phyloP scores from a whole-genome alignment of 2,329 filamentous ascomycete species.

The Cryphonectria radicalis region DNA sequence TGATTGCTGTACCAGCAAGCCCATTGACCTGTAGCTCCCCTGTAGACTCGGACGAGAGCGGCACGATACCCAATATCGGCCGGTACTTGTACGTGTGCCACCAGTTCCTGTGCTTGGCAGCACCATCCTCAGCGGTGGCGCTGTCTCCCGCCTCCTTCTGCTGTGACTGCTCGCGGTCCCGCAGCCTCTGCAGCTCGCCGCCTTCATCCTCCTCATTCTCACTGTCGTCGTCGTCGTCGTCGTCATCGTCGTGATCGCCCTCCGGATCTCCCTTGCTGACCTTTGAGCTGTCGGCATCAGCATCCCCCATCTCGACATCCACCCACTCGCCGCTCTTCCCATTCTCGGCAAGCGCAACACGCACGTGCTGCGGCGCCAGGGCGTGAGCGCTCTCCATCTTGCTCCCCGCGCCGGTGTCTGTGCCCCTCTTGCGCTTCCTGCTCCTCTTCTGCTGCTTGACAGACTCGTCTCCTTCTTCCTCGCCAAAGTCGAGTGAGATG shows the following conservation, averaged over 20 bases:
- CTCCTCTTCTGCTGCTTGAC: conserved; percentile 42
- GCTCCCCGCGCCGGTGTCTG: conserved; percentile 56
- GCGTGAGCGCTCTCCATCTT: conserved; percentile 51
- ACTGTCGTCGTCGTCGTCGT: conserved; percentile 42
- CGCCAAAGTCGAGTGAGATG: conserved; percentile 68
- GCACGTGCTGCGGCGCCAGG: conserved; percentile 50
- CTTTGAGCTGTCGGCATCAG: conserved; percentile 32
- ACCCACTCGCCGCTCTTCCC: conserved; percentile 45
- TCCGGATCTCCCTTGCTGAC: conserved; percentile 38
- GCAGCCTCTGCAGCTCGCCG: conserved; percentile 37
- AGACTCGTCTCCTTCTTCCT: conserved; percentile 38
- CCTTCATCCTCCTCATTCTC: conserved; percentile 42
- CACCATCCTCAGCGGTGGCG: conserved; percentile 37
- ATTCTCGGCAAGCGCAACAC: conserved; percentile 41
- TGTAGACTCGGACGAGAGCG: conserved; percentile 42
- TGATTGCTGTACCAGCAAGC: conserved; percentile 7
- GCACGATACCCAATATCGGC: conserved; percentile 78
- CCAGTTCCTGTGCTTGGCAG: conserved; percentile 44
- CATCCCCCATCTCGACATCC: conserved; percentile 41
- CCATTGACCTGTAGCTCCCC: conserved; percentile 33
- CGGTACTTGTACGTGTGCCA: conserved; percentile 95
- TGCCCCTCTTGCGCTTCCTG: conserved; percentile 60
- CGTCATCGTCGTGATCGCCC: conserved; percentile 28
- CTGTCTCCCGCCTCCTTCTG: conserved; percentile 41
- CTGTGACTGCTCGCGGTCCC: conserved; percentile 42